Evolutionary conservation across 176 grass and related monocot species (phyloP).

Genomic region (Aegilops umbellulata): DNA sequence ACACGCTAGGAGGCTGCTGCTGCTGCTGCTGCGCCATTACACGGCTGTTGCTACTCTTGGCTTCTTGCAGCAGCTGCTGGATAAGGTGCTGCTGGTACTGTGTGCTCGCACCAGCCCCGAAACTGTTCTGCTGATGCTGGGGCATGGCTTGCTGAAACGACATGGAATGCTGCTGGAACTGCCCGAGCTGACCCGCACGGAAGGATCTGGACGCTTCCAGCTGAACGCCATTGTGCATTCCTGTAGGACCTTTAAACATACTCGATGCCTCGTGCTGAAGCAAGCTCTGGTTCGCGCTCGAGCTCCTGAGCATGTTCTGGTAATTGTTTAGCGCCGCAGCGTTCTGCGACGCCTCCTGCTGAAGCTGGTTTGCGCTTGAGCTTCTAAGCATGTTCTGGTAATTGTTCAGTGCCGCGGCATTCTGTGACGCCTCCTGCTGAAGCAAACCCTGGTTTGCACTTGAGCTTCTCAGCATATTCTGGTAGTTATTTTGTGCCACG

Average conservation of each 20-base stretch:
- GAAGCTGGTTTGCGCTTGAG: conserved; percentile 46
- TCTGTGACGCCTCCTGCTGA: conserved; percentile 48
- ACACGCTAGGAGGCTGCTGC: neutral
- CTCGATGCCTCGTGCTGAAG: conserved; percentile 60
- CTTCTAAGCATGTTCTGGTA: conserved; percentile 73
- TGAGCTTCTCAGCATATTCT: conserved; percentile 60
- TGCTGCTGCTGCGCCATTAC: neutral
- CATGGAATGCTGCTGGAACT: conserved; percentile 39
- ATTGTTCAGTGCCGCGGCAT: conserved; percentile 42
- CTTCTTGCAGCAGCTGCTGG: conserved; percentile 87
- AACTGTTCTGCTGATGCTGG: conserved; percentile 32
- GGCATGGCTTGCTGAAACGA: conserved; percentile 42
- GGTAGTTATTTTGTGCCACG: conserved; percentile 53
- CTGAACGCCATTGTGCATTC: conserved; percentile 43
- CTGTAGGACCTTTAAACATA: conserved; percentile 37
- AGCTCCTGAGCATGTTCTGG: conserved; percentile 68
- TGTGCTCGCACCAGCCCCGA: conserved; percentile 27
- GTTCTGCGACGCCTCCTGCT: conserved; percentile 46
- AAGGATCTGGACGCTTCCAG: conserved; percentile 44
- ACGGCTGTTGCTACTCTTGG: conserved; percentile 50
- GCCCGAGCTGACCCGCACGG: conserved; percentile 29
- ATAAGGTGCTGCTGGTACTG: conserved; percentile 74
- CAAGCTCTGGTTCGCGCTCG: conserved; percentile 45
- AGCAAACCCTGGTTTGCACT: conserved; percentile 43
- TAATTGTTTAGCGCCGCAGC: conserved; percentile 47